Base-by-base conservation (phyloP, 2,329 filamentous ascomycete species). In the Parasarocladium wereldwijsianum region DNA sequence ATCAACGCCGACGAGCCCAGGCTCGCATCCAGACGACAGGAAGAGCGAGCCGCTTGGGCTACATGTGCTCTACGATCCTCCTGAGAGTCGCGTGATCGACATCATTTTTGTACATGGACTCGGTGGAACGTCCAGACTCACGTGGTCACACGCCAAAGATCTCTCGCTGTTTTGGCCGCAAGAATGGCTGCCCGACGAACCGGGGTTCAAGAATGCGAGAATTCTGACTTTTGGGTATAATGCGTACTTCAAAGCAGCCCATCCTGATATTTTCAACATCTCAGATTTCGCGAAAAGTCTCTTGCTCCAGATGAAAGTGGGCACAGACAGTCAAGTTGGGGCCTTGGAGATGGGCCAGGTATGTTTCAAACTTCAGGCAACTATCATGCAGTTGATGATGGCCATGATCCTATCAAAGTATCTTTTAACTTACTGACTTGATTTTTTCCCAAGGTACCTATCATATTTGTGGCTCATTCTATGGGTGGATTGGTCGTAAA, bases 401-500 rank as follows among this genome's bases (percentile, higher is more conserved):
- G n/a, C n/a, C n/a, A n/a, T n/a, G n/a, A n/a, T n/a, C n/a, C n/a
- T n/a, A n/a, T n/a, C n/a, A n/a, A n/a, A n/a, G n/a, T n/a, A n/a
- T n/a, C n/a, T n/a, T n/a, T n/a, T n/a, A n/a, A n/a, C n/a, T n/a
- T n/a, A n/a, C n/a, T n/a, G n/a, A n/a, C n/a, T n/a, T n/a, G n/a
- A n/a, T n/a, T n/a, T n/a, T n/a, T n/a, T n/a, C 8, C 7, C 8
- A 8, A 17, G 19, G 9, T 5, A 10, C 24, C 25, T 9, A 33
- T 33, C n/a, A 24, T 33, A 7, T 29, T 33, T 13, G 31, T 33
- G 2, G 31, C 17, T 8, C 31, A 33, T 21, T 30, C 27, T 15
- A 30, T 30, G 27, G 27, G 27, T 7, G 27, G 27, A 8, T 13
- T 30, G 11, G 27, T 30, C 11, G 27, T 22, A 6, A 30, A 30